Evolutionary conservation across 2,329 filamentous ascomycete genomes (phyloP).

Genomic region (Arthroderma uncinatum): DNA sequence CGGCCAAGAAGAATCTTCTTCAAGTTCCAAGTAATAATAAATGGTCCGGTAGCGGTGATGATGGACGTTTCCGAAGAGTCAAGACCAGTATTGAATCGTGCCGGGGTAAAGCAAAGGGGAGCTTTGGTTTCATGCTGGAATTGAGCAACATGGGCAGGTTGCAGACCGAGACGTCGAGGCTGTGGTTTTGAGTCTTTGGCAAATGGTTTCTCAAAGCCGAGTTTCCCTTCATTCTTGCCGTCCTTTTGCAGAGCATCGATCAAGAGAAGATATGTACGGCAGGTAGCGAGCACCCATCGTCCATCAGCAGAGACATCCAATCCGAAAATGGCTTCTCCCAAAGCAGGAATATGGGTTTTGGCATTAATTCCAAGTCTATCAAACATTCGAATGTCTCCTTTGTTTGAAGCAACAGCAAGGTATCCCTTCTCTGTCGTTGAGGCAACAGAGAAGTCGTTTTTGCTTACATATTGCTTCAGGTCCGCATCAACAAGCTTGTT

Average conservation of each 20-base stretch:
- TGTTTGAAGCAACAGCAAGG: conserved; percentile 92
- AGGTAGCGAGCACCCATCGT: conserved; percentile 89
- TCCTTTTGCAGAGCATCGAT: conserved; percentile 83
- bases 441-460: conserved; percentile 92
- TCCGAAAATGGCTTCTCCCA: conserved; percentile 89
- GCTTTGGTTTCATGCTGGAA: conserved; percentile 93
- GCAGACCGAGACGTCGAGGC: conserved; percentile 77
- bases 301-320: conserved; percentile 93
- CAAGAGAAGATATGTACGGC: conserved; percentile 84
- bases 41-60: conserved; percentile 90
- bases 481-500: conserved; percentile 88
- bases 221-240: conserved; percentile 92
- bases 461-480: conserved; percentile 90
- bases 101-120: conserved; percentile 75
- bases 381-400: conserved; percentile 93
- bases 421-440: conserved; percentile 95
- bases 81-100: conserved; percentile 84
- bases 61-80: conserved; percentile 80
- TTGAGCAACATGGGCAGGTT: conserved; percentile 85
- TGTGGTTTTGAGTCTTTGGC: conserved; percentile 88
- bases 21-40: conserved; percentile 91
- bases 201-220: conserved; percentile 94
- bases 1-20: conserved; percentile 73
- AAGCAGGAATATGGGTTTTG: conserved; percentile 90
- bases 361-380: conserved; percentile 93